Evolutionary conservation across 495 filamentous ascomycete genomes (phyloP).

Genomic region (Penicillium paradoxum): DNA sequence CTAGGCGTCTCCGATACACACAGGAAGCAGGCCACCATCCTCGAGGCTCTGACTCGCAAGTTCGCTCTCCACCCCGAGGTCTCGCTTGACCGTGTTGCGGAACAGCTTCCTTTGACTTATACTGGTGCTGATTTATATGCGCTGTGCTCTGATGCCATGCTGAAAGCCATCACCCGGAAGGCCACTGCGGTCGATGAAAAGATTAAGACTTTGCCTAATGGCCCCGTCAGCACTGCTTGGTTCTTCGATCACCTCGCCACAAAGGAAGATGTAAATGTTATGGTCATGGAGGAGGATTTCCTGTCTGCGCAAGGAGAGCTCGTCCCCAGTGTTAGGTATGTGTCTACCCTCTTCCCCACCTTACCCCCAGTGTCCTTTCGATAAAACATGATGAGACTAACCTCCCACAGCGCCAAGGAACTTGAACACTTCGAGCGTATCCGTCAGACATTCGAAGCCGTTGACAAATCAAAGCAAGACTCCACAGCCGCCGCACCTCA

Average conservation of each 20-base stretch:
- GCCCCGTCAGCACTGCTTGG: constrained; percentile 74
- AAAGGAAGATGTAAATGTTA: constrained; percentile 74
- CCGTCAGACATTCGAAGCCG: constrained; percentile 69
- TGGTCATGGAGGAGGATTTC: constrained; percentile 87
- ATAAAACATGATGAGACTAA: constrained; percentile 14
- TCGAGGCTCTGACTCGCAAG: constrained; percentile 91
- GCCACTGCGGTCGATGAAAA: constrained; percentile 80
- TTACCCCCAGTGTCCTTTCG: background rate
- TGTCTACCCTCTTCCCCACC: background rate
- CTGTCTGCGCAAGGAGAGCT: constrained; percentile 72
- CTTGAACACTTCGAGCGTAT: constrained; percentile 87
- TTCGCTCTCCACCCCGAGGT: constrained; percentile 76
- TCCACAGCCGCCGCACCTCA: constrained; percentile 24
- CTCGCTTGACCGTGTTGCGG: constrained; percentile 68
- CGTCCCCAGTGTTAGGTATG: constrained; percentile 78
- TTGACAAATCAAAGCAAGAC: constrained; percentile 38
- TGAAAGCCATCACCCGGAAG: constrained; percentile 93
- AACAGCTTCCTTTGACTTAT: constrained; percentile 86
- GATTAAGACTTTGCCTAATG: constrained; percentile 54
- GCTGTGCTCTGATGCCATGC: constrained; percentile 94
- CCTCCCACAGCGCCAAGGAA: constrained; percentile 67
- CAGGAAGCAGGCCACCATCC: constrained; percentile 88
- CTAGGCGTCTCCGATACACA: constrained; percentile 94
- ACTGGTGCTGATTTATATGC: constrained; percentile 97
- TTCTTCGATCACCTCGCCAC: constrained; percentile 92